Conservation (phyloP, 2,329 filamentous ascomycete genomes). For the Chrysoporthe cubensis region DNA sequence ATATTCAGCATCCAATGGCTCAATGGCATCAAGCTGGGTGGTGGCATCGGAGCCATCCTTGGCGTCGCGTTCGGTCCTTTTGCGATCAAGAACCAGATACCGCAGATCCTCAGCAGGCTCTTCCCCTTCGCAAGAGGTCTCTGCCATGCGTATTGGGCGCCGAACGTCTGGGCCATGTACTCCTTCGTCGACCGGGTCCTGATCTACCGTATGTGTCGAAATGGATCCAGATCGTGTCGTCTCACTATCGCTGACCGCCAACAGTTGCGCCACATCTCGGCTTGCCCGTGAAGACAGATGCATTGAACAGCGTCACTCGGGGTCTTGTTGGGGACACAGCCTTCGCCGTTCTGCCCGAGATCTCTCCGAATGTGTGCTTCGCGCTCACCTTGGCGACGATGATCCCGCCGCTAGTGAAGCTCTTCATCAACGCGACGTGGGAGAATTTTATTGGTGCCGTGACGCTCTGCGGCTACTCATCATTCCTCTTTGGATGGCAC, state of each 20-base stretch:
- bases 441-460: slow-evolving; percentile 87
- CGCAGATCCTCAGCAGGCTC: slow-evolving; percentile 77
- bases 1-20: slow-evolving; percentile 75
- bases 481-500: slow-evolving; percentile 97
- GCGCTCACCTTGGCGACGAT: slow-evolving; percentile 82
- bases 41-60: slow-evolving; percentile 72
- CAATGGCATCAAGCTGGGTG: slow-evolving; percentile 83
- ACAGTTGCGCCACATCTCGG: slow-evolving; percentile 81
- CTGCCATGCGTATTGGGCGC: slow-evolving; percentile 98
- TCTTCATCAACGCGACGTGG: slow-evolving; percentile 82
- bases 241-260: slow-evolving; percentile 39
- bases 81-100: slow-evolving; percentile 61
- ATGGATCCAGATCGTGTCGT: background rate
- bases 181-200: slow-evolving; percentile 85
- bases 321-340: slow-evolving; percentile 91
- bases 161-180: slow-evolving; percentile 96
- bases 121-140: slow-evolving; percentile 94
- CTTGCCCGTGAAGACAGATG: slow-evolving; percentile 71
- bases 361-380: slow-evolving; percentile 81
- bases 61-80: slow-evolving; percentile 90
- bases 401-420: slow-evolving; percentile 75
- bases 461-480: slow-evolving; percentile 92
- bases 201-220: slow-evolving; percentile 68
- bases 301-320: slow-evolving; percentile 86
- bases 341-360: slow-evolving; percentile 89